phyloP scores from a whole-genome alignment of 2,329 filamentous ascomycete species.

The Colletotrichum horii region DNA sequence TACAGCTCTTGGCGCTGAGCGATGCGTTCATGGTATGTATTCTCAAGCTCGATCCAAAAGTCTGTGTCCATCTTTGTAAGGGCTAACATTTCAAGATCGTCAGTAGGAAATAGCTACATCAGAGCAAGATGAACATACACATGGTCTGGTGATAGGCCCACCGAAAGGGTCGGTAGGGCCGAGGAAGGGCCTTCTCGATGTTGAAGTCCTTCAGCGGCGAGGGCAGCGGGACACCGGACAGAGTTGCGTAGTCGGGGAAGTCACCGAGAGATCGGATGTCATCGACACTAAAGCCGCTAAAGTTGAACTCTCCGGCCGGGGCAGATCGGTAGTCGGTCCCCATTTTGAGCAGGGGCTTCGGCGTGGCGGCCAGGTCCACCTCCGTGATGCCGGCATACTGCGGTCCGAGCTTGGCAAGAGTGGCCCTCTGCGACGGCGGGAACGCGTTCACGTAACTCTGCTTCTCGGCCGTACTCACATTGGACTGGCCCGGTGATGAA shows the following conservation, averaged over 20 bases:
- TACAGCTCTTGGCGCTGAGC: conserved; percentile 71
- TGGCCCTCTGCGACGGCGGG: conserved; percentile 28
- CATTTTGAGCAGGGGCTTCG: conserved; percentile 33
- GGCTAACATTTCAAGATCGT: conserved; percentile 50
- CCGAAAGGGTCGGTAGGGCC: conserved; percentile 81
- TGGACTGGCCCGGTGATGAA: not conserved
- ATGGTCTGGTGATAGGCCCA: conserved; percentile 92
- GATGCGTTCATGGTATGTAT: conserved; percentile 71
- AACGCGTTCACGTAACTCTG: conserved; percentile 29
- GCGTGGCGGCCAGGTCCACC: conserved; percentile 14
- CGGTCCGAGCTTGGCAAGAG: conserved; percentile 18
- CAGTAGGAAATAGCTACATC: not conserved
- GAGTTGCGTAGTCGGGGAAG: conserved; percentile 78
- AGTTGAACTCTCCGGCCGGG: conserved; percentile 53
- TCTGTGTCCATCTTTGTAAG: conserved; percentile 79
- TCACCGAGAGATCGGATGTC: conserved; percentile 75
- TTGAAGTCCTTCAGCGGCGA: conserved; percentile 68
- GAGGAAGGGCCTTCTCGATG: conserved; percentile 68
- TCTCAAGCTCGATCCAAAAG: conserved; percentile 90
- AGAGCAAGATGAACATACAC: conserved; percentile 63
- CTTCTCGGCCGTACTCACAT: not conserved
- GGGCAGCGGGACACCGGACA: conserved; percentile 78
- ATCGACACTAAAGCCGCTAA: conserved; percentile 71
- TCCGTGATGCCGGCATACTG: not conserved
- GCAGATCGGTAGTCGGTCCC: conserved; percentile 39